Evolutionary conservation across 306 rosid species (phyloP).

Genomic region (Biancaea sappan): DNA sequence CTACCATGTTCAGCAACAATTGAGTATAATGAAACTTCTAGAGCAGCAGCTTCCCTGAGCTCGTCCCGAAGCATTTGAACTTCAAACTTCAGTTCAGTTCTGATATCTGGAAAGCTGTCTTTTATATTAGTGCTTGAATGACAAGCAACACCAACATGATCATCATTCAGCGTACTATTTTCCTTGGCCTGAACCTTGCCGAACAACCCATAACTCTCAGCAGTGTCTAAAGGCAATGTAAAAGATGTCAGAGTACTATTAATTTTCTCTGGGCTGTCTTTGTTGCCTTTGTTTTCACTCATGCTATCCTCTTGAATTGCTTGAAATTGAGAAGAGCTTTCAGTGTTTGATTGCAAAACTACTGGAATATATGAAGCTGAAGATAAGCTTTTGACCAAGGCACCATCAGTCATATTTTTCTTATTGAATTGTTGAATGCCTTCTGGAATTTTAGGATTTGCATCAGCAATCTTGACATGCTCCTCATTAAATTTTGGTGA

Average conservation of each 20-base stretch:
- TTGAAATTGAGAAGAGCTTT: slow-evolving; percentile 44
- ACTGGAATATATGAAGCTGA: slow-evolving; percentile 40
- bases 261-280: slow-evolving; percentile 27
- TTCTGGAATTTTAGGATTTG: slow-evolving; percentile 44
- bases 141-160: slow-evolving; percentile 28
- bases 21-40: slow-evolving; percentile 80
- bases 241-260: slow-evolving; percentile 33
- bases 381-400: slow-evolving; percentile 35
- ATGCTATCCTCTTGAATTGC: slow-evolving; percentile 37
- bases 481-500: slow-evolving; percentile 35
- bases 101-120: slow-evolving; percentile 34
- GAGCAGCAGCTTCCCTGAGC: slow-evolving; percentile 85
- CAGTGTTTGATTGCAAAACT: slow-evolving; percentile 24
- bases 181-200: slow-evolving; percentile 42
- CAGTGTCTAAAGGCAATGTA: slow-evolving; percentile 43
- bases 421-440: slow-evolving; percentile 29
- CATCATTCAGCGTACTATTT: slow-evolving; percentile 33
- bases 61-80: slow-evolving; percentile 77
- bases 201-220: slow-evolving; percentile 36
- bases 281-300: slow-evolving; percentile 31
- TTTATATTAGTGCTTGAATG: slow-evolving; percentile 31
- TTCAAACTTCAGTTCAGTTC: slow-evolving; percentile 51
- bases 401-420: slow-evolving; percentile 25
- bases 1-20: slow-evolving; percentile 84
- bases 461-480: slow-evolving; percentile 35